A percentile compares a stretch with the other conserved stretches of the same genome.
Conservation (phyloP, 345 rosid species). For the Eutrema heterophyllum region DNA sequence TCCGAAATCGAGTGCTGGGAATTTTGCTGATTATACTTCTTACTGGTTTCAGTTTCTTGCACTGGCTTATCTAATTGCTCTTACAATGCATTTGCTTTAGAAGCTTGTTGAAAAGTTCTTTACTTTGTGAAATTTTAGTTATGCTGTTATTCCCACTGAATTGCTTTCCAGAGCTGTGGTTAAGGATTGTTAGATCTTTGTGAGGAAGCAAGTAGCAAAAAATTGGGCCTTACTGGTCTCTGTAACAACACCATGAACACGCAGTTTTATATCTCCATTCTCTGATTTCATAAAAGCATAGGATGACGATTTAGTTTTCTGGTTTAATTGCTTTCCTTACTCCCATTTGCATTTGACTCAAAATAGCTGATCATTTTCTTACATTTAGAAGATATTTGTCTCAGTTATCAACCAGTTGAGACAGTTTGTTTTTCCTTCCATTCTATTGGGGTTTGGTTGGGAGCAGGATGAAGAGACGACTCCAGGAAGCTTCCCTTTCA, state of each 20-base stretch:
- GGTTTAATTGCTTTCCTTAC: not conserved
- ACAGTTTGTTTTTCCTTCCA: not conserved
- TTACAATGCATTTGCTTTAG: not conserved
- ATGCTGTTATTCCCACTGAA: not conserved
- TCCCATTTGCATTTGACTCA: not conserved
- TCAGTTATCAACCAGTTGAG: not conserved
- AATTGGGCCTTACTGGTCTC: not conserved
- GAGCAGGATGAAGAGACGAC: slow-evolving; percentile 46
- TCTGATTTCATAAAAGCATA: not conserved
- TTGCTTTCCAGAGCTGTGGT: not conserved
- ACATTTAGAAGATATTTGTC: not conserved
- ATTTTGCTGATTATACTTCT: too few species aligned
- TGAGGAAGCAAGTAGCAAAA: not conserved
- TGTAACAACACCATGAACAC: not conserved
- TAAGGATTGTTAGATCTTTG: not conserved
- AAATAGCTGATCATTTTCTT: not conserved
- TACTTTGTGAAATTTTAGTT: not conserved
- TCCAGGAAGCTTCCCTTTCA: slow-evolving; percentile 67
- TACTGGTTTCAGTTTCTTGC: too few species aligned
- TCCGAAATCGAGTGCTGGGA: too few species aligned
- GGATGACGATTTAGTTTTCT: not conserved
- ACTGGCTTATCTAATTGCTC: not conserved
- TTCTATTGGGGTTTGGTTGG: slow-evolving; percentile 3
- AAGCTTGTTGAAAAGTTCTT: not conserved
- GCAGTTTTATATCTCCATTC: not conserved